Base-by-base conservation (phyloP, 495 filamentous ascomycete species). In the Penicillium subrubescens region DNA sequence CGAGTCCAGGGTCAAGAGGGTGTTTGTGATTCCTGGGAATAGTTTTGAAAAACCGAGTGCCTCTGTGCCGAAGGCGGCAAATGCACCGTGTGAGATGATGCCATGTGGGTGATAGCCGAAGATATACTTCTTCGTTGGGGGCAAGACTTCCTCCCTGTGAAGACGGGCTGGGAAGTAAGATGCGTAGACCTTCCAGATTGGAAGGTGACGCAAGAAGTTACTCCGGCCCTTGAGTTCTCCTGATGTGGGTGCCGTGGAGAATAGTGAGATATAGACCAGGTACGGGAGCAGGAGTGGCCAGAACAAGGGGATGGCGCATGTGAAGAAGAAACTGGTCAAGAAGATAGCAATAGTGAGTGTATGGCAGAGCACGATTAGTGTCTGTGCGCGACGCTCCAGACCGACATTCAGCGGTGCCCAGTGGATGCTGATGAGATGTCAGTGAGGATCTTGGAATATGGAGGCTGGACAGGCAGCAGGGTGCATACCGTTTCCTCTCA, bases 31-130 rank as follows among this genome's bases (percentile, higher is more conserved):
- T n/a, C 93, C 94, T 0, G 96, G 96, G 67, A 97, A 99, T 29
- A 97, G 86, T 59, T 90, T 85, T 2, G 86, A 86, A 75, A 98
- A 99, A 3, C 95, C 93, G 6, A 96, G 82, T 0, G 92, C 91
- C 67, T 98, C 95, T 7, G 96, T 98, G 33, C 83, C 91, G 67
- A 99, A 97, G 17, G 94, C 90, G 4, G 90, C 92, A 76, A 95
- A 97, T 1, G 96, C 95, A 41, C 95, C 95, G 71, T 97, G 92
- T 15, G 90, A 93, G 69, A 99, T 97, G 75, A 99, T 97, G 44
- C 95, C 95, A 74, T 98, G 94, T 0, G 94, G 94, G 71, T 97
- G 95, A 74, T 98, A 97, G 46, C 96, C 95, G 72, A 99, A 96
- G 67, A 99, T 94, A 79, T 98, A 99, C 78, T 98, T 98, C 61